phyloP scores from a whole-genome alignment of 2,329 filamentous ascomycete species.

The Aspergillus sp. region DNA sequence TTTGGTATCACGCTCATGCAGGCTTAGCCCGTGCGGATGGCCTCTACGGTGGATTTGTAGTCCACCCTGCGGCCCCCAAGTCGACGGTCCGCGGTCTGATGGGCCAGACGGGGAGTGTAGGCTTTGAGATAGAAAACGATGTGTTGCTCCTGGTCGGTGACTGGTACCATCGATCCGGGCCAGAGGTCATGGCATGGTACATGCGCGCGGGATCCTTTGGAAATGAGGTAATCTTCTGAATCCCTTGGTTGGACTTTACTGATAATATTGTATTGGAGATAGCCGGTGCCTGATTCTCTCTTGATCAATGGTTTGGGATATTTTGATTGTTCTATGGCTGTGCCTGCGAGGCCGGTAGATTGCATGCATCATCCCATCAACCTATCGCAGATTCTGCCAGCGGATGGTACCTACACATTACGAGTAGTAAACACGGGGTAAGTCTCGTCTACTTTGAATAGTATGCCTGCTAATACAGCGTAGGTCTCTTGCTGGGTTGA shows the following conservation, averaged over 20 bases:
- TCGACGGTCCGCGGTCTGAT: constrained; percentile 18
- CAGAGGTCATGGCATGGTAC: constrained; percentile 46
- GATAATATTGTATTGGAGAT: background rate
- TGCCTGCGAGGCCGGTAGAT: constrained; percentile 46
- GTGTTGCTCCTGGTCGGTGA: constrained; percentile 49
- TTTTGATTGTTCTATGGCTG: constrained; percentile 48
- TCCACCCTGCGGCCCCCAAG: constrained; percentile 40
- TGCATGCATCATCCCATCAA: constrained; percentile 33
- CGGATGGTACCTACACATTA: constrained; percentile 31
- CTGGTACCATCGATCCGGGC: constrained; percentile 48
- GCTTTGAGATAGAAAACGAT: constrained; percentile 38
- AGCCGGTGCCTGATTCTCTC: constrained; percentile 51
- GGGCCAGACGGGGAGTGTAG: constrained; percentile 8
- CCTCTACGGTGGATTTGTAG: constrained; percentile 48
- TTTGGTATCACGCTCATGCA: constrained; percentile 52
- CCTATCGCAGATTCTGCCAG: constrained; percentile 25
- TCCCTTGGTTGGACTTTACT: background rate
- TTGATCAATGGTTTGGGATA: constrained; percentile 48
- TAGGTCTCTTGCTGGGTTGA: constrained; percentile 41
- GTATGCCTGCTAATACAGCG: background rate
- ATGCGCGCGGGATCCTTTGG: constrained; percentile 44
- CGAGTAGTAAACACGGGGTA: constrained; percentile 48
- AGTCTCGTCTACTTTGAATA: background rate
- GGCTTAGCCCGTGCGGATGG: constrained; percentile 46
- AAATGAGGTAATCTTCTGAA: constrained; percentile 34